Evolutionary conservation across 768 basidiomycete species (phyloP).

Genomic region (Boletus rubroflammeus): DNA sequence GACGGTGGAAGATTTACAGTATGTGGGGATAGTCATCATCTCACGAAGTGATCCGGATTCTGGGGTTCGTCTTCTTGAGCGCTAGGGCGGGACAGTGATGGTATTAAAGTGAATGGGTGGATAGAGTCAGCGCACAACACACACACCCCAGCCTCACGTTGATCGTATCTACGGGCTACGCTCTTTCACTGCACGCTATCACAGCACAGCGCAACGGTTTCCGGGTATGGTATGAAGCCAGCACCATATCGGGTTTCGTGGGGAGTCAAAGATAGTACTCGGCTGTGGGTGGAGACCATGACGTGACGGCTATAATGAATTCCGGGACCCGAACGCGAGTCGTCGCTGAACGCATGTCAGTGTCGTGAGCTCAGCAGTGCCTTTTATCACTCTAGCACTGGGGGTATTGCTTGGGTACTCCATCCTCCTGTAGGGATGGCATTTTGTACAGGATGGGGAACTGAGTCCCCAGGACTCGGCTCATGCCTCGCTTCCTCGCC

Average conservation of each 20-base stretch:
- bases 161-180: background rate
- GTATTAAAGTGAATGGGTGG: constrained; percentile 13
- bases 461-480: constrained; percentile 13
- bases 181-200: background rate
- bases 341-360: background rate
- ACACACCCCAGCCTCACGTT: constrained; percentile 4
- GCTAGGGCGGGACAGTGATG: background rate
- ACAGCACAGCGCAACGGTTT: background rate
- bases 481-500: background rate
- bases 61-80: background rate
- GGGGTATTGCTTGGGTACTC: background rate
- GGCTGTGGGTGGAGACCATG: constrained; percentile 7
- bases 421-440: constrained; percentile 6
- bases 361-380: background rate
- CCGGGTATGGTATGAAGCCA: constrained; percentile 2
- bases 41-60: constrained; percentile 7
- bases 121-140: background rate
- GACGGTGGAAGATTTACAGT: background rate
- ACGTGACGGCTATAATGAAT: constrained; percentile 13
- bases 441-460: constrained; percentile 15
- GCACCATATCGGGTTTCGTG: constrained; percentile 1
- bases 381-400: background rate
- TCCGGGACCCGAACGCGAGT: constrained; percentile 19
- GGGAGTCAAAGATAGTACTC: background rate
- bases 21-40: background rate